phyloP scores from a whole-genome alignment of 2,329 filamentous ascomycete genomes.

The Domatiomyces catenatus region DNA sequence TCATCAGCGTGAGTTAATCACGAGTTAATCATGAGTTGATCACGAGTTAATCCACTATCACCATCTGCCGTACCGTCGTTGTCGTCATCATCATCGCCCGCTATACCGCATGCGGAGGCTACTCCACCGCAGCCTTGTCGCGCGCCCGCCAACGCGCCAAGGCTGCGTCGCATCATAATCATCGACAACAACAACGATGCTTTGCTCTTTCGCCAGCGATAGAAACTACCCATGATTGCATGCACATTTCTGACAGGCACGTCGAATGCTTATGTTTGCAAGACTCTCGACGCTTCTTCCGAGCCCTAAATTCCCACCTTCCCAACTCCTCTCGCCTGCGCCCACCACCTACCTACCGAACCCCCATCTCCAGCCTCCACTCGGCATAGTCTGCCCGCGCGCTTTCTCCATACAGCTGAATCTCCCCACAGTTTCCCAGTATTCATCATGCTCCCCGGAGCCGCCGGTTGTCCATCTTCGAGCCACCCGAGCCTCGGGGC shows the following conservation, averaged over 20 bases:
- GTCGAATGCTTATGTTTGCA: neutral
- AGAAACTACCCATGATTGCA: neutral
- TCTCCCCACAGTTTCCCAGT: constrained; percentile 67
- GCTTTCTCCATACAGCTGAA: constrained; percentile 46
- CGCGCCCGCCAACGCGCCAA: neutral
- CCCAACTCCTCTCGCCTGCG: neutral
- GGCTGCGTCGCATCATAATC: neutral
- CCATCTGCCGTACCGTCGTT: neutral
- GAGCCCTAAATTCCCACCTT: neutral
- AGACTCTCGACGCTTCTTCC: neutral
- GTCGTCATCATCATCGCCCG: neutral
- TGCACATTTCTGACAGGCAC: neutral
- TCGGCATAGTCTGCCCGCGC: neutral
- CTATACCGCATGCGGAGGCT: neutral
- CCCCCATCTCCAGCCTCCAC: neutral
- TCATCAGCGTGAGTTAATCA: too few species aligned
- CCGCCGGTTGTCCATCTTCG: constrained; percentile 20
- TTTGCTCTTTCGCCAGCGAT: neutral
- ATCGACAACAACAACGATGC: neutral
- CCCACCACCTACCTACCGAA: neutral
- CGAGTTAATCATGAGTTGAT: too few species aligned
- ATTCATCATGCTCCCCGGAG: constrained; percentile 44
- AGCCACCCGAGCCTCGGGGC: constrained; percentile 48
- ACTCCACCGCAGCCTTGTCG: neutral
- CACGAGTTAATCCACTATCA: too few species aligned